These are phyloP conservation scores for Echites panduratus DNA, from an alignment of 257 asterid species.

Conservation along the genomic window DNA sequence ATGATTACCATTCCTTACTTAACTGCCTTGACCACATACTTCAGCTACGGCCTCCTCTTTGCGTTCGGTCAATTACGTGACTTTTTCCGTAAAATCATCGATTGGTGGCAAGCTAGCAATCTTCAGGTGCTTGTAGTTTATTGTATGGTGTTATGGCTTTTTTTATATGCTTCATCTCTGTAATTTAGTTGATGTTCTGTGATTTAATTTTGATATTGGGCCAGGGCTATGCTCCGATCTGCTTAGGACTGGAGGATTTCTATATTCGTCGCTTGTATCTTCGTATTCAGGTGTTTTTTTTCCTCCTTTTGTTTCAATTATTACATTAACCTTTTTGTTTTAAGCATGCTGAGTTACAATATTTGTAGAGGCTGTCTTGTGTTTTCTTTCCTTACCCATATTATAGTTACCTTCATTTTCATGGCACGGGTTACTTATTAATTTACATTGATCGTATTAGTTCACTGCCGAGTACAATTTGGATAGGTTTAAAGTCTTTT, in stretches of 20 bases:
- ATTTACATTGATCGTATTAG: background rate
- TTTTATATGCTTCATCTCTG: background rate
- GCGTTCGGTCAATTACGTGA: slow-evolving; percentile 94
- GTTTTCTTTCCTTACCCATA: background rate
- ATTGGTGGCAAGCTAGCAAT: slow-evolving; percentile 65
- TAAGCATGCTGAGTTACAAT: background rate
- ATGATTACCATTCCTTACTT: slow-evolving; percentile 90
- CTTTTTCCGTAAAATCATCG: slow-evolving; percentile 63
- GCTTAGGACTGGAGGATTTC: slow-evolving; percentile 98
- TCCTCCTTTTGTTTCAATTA: background rate
- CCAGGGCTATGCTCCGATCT: slow-evolving; percentile 98
- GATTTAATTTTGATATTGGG: slow-evolving; percentile 18
- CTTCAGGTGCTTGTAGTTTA: slow-evolving; percentile 47
- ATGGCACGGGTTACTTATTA: background rate
- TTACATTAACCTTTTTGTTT: background rate
- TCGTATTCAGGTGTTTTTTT: slow-evolving; percentile 66
- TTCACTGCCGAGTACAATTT: background rate
- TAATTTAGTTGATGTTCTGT: slow-evolving; percentile 6
- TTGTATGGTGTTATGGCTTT: background rate
- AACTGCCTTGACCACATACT: slow-evolving; percentile 90
- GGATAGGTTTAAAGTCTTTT: background rate
- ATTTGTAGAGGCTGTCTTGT: background rate
- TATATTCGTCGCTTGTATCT: slow-evolving; percentile 80
- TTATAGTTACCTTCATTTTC: background rate
- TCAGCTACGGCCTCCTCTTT: slow-evolving; percentile 96